Evolutionary conservation across 78 protist genomes (phyloP).

Genomic region (Creolimax fragrantissima): DNA sequence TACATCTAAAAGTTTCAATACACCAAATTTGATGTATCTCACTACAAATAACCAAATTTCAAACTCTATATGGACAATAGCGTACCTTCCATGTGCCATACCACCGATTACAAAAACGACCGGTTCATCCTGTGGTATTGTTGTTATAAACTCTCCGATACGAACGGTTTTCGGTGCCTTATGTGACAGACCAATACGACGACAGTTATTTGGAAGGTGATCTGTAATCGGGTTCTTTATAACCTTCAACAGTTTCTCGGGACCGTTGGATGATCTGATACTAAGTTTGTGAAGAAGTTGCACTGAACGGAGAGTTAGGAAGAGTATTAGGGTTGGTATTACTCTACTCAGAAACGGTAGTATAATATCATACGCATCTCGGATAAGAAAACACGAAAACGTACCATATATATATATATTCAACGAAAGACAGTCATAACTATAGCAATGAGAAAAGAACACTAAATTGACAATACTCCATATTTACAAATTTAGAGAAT

Average conservation of each 20-base stretch:
- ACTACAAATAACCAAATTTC: no score
- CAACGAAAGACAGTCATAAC: neutral
- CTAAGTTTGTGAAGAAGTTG: slow-evolving; percentile 88
- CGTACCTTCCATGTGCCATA: slow-evolving; percentile 66
- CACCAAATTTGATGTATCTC: no score
- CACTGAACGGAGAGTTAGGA: slow-evolving; percentile 31
- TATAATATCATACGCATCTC: no score
- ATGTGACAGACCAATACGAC: slow-evolving; percentile 21
- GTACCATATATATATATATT: no score
- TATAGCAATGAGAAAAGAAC: neutral
- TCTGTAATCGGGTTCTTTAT: slow-evolving; percentile 91
- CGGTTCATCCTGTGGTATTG: slow-evolving; percentile 34
- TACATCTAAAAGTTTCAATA: no score
- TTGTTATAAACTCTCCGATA: neutral
- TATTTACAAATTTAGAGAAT: neutral
- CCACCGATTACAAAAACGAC: slow-evolving; percentile 76
- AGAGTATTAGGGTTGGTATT: neutral
- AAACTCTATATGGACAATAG: no score
- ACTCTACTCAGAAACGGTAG: no score
- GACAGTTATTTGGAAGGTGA: slow-evolving; percentile 67
- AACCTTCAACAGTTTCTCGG: slow-evolving; percentile 79
- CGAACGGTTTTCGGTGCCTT: slow-evolving; percentile 14
- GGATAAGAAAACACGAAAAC: no score
- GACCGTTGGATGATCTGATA: slow-evolving; percentile 80
- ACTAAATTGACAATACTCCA: neutral